A percentile compares a stretch with the other conserved stretches of the same genome.
Evolutionary conservation across 768 basidiomycete species (phyloP).

Genomic region (Amanita jacksonii): DNA sequence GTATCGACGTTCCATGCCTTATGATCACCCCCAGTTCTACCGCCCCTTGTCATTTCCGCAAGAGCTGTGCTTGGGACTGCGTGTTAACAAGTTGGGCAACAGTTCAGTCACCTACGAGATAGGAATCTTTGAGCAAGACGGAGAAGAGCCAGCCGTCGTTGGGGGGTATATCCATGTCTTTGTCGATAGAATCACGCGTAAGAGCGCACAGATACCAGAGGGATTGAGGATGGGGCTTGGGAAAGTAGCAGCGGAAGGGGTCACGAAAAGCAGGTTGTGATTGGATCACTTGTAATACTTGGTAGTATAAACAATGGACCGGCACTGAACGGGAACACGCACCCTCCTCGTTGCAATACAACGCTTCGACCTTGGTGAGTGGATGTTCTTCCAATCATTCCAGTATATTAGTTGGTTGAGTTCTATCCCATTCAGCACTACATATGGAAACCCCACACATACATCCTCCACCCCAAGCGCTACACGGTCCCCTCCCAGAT

Average conservation of each 20-base stretch:
- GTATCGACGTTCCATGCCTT: no score
- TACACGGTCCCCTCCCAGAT: neutral
- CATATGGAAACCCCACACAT: no score
- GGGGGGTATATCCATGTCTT: slow-evolving; percentile 80
- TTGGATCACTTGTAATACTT: neutral
- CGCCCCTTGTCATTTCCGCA: slow-evolving; percentile 66
- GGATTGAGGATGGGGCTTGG: neutral
- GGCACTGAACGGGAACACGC: neutral
- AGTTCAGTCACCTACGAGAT: slow-evolving; percentile 78
- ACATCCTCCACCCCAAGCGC: no score
- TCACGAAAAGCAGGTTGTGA: neutral
- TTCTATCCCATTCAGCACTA: no score
- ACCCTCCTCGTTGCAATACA: neutral
- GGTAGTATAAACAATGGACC: neutral
- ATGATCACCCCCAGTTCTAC: slow-evolving; percentile 50
- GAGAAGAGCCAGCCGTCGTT: slow-evolving; percentile 31
- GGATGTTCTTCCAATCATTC: no score
- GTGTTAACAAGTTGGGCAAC: slow-evolving; percentile 56
- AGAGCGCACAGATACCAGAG: slow-evolving; percentile 24
- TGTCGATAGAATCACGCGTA: slow-evolving; percentile 51
- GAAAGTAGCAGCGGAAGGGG: neutral
- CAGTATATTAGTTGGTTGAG: no score
- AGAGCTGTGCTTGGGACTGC: slow-evolving; percentile 58
- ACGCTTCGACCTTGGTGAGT: neutral
- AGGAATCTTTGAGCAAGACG: slow-evolving; percentile 55